Evolutionary conservation across 495 filamentous ascomycete genomes (phyloP).

Genomic region (Aspergillus avenaceus): DNA sequence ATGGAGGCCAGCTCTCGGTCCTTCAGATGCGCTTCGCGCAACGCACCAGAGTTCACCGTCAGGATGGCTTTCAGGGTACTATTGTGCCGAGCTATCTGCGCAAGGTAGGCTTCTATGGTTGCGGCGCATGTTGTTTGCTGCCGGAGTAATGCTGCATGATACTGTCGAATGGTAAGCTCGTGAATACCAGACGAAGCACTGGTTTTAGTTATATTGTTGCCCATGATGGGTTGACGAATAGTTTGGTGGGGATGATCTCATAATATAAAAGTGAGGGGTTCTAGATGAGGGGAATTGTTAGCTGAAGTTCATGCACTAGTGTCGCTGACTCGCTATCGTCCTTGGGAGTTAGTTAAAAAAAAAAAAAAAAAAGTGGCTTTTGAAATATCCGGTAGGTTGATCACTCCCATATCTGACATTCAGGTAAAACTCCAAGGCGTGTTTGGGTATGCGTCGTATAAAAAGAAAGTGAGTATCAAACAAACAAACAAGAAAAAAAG

Average conservation of each 20-base stretch:
- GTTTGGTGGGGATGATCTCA: neutral
- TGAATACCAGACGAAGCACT: slow-evolving; percentile 16
- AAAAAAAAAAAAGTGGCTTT: no score
- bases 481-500: neutral
- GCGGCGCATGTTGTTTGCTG: slow-evolving; percentile 45
- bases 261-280: neutral
- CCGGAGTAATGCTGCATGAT: slow-evolving; percentile 50
- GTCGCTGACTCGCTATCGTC: neutral
- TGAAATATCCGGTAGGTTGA: neutral
- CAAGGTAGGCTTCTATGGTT: slow-evolving; percentile 51
- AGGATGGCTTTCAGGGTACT: slow-evolving; percentile 54
- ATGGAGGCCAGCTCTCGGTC: slow-evolving; percentile 22
- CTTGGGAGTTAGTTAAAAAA: no score
- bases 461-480: no score
- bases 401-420: neutral
- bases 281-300: neutral
- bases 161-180: slow-evolving; percentile 51
- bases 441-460: no score
- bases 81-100: slow-evolving; percentile 53
- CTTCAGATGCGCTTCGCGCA: slow-evolving; percentile 42
- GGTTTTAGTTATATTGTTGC: neutral
- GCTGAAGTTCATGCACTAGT: neutral
- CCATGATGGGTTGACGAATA: neutral
- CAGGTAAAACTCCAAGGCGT: no score
- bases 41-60: slow-evolving; percentile 46